phyloP scores from a whole-genome alignment of 1,139 yeast genomes.

The Schizosaccharomyces versatilis region DNA sequence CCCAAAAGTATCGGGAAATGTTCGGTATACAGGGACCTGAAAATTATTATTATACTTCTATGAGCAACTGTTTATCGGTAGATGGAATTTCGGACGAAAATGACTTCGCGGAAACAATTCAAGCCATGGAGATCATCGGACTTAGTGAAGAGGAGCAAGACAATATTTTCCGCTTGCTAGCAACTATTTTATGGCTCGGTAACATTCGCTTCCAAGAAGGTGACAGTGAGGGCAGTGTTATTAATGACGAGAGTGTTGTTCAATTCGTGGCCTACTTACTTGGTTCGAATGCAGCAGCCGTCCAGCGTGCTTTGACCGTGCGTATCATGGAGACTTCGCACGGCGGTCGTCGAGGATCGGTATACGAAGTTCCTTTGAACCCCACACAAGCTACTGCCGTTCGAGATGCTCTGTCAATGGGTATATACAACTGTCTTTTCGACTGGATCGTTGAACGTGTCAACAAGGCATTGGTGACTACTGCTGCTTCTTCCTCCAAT shows the following conservation, averaged over 20 bases:
- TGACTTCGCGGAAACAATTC: constrained; percentile 60
- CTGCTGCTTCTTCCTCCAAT: constrained; percentile 13
- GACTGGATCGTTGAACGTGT: constrained; percentile 97
- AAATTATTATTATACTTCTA: constrained; percentile 70
- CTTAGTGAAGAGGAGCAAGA: constrained; percentile 66
- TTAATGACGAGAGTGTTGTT: constrained; percentile 71
- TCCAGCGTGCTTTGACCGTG: constrained; percentile 50
- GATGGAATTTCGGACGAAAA: constrained; percentile 63
- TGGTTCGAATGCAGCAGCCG: constrained; percentile 49
- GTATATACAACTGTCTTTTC: constrained; percentile 72
- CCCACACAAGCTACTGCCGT: constrained; percentile 84
- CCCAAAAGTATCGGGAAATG: constrained; percentile 57
- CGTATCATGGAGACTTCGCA: constrained; percentile 66
- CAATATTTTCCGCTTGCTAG: constrained; percentile 61
- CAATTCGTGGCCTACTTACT: constrained; percentile 80
- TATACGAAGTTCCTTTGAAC: constrained; percentile 85
- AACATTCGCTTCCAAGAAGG: constrained; percentile 71
- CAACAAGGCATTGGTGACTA: constrained; percentile 40
- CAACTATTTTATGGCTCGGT: constrained; percentile 86
- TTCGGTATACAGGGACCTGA: constrained; percentile 90
- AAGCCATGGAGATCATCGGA: constrained; percentile 79
- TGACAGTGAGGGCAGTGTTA: constrained; percentile 53
- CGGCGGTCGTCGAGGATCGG: constrained; percentile 72
- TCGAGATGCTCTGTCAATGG: constrained; percentile 87
- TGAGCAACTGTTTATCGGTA: constrained; percentile 66